Evolutionary conservation across 179 eudicot species (phyloP).

Genomic region (Corrigiola litoralis): DNA sequence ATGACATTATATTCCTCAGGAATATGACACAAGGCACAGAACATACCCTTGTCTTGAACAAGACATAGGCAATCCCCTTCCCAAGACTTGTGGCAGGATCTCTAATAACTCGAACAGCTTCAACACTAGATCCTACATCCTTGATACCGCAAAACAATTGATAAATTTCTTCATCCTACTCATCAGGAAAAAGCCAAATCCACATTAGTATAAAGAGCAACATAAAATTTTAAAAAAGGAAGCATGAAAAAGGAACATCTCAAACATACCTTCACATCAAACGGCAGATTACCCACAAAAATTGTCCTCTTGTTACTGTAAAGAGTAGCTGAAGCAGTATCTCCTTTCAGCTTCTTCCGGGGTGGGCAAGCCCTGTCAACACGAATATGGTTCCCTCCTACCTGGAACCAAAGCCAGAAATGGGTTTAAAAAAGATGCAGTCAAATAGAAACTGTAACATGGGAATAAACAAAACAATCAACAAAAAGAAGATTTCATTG

Average conservation of each 20-base stretch:
- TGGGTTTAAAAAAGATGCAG: not conserved
- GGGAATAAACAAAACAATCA: not conserved
- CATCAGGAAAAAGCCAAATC: not conserved
- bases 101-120: conserved; percentile 84
- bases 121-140: conserved; percentile 62
- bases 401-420: conserved; percentile 29
- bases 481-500: not conserved
- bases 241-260: not conserved
- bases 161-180: conserved; percentile 86
- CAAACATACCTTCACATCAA: conserved; percentile 82
- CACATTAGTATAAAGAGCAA: conserved; percentile 7
- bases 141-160: conserved; percentile 63
- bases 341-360: conserved; percentile 93
- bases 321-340: conserved; percentile 38
- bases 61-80: conserved; percentile 87
- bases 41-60: conserved; percentile 87
- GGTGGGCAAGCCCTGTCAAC: conserved; percentile 99
- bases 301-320: conserved; percentile 82
- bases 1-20: not conserved
- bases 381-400: conserved; percentile 85
- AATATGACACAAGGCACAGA: not conserved
- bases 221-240: not conserved
- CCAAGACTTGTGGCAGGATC: conserved; percentile 73
- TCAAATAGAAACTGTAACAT: not conserved
- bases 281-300: conserved; percentile 89